Evolutionary conservation across 2,329 filamentous ascomycete genomes (phyloP), one percentile per base, ranked within the genome.

Genomic region (Penicillium occitanis): DNA sequence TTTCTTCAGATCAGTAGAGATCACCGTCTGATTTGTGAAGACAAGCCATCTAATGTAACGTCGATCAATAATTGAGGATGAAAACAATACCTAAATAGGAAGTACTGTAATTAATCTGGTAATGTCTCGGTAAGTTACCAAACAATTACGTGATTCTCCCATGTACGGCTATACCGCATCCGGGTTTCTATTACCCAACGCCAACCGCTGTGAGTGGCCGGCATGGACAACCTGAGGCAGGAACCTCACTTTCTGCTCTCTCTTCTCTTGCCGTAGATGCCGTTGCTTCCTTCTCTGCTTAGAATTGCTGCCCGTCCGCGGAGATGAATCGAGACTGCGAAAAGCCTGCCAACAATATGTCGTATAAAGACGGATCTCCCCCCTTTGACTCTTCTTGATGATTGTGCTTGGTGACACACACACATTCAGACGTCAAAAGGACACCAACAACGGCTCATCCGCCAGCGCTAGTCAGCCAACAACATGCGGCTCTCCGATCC

Each of bases 131-230:
- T 19, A 57, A 22, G 4, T 37, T 57, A 40, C 30, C 53, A 22
- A 35, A 22, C 33, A 22, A 25, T 57, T 57, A 57, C 53, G 53
- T 57, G 51, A 35, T 55, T 19, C 30, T 55, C n/a, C 46, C 51
- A 55, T 57, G 53, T 40, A 22, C 69, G 72, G 60, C 75, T 76
- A 77, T 44, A 71, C 51, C 68, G 70, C 8, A 28, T 71, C 63
- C 2, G 17, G 70, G 69, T 77, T 77, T 76, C 70, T 71, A 69
- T 78, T 78, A 78, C 74, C 68, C 71, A 76, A 78, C 69, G 53
- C 19, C 68, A 76, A 77, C 74, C 62, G 33, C 61, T 57, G 58
- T 78, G 73, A 76, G 64, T 77, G 76, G 76, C 57, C 63, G n/a
- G 57, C 40, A n/a, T n/a, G n/a, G n/a, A 13, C 3, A 13, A 40